Evolutionary conservation across 1,284 basidiomycete species (phyloP), one percentile per base, ranked within the genome.

Genomic region (Inonotus hispidus): DNA sequence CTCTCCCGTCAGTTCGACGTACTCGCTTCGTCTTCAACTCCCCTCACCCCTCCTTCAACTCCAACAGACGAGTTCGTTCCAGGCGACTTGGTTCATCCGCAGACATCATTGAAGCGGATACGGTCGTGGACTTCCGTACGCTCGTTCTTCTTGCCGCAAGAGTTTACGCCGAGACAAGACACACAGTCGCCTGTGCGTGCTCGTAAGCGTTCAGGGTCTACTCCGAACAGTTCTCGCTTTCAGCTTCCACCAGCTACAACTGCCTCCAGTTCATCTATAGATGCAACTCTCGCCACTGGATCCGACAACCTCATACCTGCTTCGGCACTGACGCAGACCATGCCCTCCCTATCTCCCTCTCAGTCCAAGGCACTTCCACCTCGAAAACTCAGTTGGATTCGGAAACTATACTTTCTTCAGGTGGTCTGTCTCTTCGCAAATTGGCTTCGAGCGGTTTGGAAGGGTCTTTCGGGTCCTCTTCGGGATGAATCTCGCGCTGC

Each of bases 1-100:
- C 76, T 89, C 57, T 86, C 87, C 64, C 82, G 83, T 67, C 83
- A 87, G 68, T 82, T 86, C 74, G 85, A 88, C 73, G 81, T 79
- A 59, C 73, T 85, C 62, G 80, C 82, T 54, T 73, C 80, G 5
- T 62, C 75, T 32, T 64, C 73, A 70, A 75, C 82, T 13, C 64
- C 50, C 53, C 65, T 47, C 47, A 65, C 65, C 60, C 69, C 62
- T 62, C 67, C 41, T 49, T 64, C 43, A 27, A 55, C 50, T 43
- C 58, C 63, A n/a, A 59, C 60, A 58, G 38, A 43, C 21, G 58
- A 63, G 43, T 14, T 54, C 38, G 19, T 45, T 35, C 39, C 49
- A 29, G 29, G 41, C 29, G 57, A 57, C 29, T 45, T 50, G n/a
- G 62, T 65, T 19, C 68, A 71, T 64, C 68, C 68, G 43, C 72